Evolutionary conservation across 768 basidiomycete species (phyloP).

Genomic region (Boletus rubescentipes): DNA sequence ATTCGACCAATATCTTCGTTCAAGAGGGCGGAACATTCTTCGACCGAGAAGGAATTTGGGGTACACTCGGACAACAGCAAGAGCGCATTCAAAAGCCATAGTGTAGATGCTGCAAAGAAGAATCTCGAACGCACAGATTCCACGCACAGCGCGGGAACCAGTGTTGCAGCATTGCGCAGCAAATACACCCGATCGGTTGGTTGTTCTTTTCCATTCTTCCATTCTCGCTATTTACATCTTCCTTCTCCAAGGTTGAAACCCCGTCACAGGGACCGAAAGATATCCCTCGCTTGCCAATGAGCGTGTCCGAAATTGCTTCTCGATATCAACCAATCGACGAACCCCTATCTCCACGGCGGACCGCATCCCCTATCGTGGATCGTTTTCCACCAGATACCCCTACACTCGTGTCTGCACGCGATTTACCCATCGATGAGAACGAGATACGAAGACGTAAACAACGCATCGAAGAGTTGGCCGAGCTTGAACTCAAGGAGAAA

Average conservation of each 20-base stretch:
- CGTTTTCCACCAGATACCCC: slow-evolving; percentile 29
- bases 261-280: slow-evolving; percentile 59
- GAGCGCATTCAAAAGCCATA: slow-evolving; percentile 26
- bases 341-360: slow-evolving; percentile 41
- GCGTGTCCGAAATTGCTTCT: slow-evolving; percentile 61
- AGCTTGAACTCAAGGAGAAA: slow-evolving; percentile 53
- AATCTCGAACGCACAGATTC: slow-evolving; percentile 52
- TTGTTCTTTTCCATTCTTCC: slow-evolving; percentile 8
- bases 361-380: slow-evolving; percentile 36
- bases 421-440: slow-evolving; percentile 19
- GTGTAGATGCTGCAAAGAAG: slow-evolving; percentile 33
- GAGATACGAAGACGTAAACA: slow-evolving; percentile 36
- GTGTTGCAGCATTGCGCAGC: slow-evolving; percentile 69
- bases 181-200: slow-evolving; percentile 59
- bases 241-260: slow-evolving; percentile 43
- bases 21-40: slow-evolving; percentile 18
- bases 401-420: slow-evolving; percentile 14
- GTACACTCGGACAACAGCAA: slow-evolving; percentile 19
- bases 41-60: slow-evolving; percentile 36
- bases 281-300: slow-evolving; percentile 59
- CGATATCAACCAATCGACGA: slow-evolving; percentile 53
- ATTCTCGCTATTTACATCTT: slow-evolving; percentile 1
- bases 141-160: slow-evolving; percentile 50
- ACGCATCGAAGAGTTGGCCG: slow-evolving; percentile 50
- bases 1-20: slow-evolving; percentile 17